Base-by-base conservation (phyloP, 768 basidiomycete species). In the Psilocybe subaeruginosa region DNA sequence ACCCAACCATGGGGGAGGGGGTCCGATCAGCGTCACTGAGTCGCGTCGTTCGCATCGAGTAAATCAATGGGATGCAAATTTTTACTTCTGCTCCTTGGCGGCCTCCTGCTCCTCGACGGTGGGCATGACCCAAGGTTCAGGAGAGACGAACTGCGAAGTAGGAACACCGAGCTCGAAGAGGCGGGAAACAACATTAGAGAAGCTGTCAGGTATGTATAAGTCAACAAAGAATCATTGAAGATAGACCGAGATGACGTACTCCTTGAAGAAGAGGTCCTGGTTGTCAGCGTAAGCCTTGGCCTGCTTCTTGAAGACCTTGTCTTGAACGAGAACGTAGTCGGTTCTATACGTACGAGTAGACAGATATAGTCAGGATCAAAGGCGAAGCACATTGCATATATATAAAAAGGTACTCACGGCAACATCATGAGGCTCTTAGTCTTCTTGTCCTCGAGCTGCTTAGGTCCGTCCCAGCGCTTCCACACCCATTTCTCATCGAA, bases 151-250 rank as follows among this genome's bases (percentile, higher is more conserved):
- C 75, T 99, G 97, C 60, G 84, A 72, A 12, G 80, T 75, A 47
- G 97, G 97, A 8, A 99, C 94, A 66, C 97, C 97, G 56, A 98
- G 90, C 78, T 99, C 97, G 65, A 99, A 87, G 50, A 99, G 85
- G 64, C 84, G 88, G 46, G 85, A 69, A 59, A 95, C 85, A 27
- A 83, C 92, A 45, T 80, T 81, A 52, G 95, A 85, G 82, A 98
- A 99, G 77, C 95, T 96, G 70, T 9, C 52, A 27, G 31, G 57
- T 17, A 46, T 0, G 17, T 39, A 23, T 23, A 49, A 12, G 52
- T 63, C 1, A 61, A 54, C 59, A 19, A 29, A 23, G 46, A 27
- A 17, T 35, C 8, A 37, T 35, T 39, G 29, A 54, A 16, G 14
- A 11, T 52, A 58, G 31, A 35, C 29, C 23, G 23, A 56, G 37